Base-by-base conservation (phyloP, 2,329 filamentous ascomycete species). In the Penicillium fuscoglaucum region DNA sequence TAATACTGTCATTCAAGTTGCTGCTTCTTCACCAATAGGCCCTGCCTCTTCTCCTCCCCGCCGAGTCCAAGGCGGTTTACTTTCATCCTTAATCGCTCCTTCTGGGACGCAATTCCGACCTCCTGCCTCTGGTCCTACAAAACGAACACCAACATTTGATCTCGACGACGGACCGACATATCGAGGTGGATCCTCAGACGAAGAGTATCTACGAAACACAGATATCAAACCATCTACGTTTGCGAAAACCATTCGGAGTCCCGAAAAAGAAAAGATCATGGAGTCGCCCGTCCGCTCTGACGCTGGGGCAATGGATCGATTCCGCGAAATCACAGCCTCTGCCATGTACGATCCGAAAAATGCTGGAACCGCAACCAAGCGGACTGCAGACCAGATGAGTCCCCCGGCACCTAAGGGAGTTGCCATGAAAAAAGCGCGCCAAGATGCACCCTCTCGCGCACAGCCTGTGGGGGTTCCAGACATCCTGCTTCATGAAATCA, bases 11-110 rank as follows among this genome's bases (percentile, higher is more conserved):
- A 79, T 97, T 56, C 93, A 96, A 73, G 93, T 97, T 3, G 87
- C 89, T 31, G 90, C 91, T n/a, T 97, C 93, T 3, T 97, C 93
- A 1, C 93, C 92, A 2, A 82, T 87, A 57, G 83, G 84, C 59
- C 74, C 79, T n/a, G 72, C 77, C 15, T 70, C 73, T 26, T 73
- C 78, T 37, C 73, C 77, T n/a, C 72, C 76, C 37, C 72, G 71
- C 54, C 69, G 66, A 46, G 66, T 69, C 66, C 67, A 70, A 65
- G 71, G 72, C 67, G 79, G 78, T 45, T 73, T 80, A 33, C 69
- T 88, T 44, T 84, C 83, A 24, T 86, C 80, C 61, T 76, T 85
- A 45, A 89, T 96, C 79, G 90, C 90, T 37, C 90, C 91, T 29
- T 83, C 87, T 46, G 90, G 91, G 7, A 96, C 91, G 0, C 74